A percentile compares a stretch with the other conserved stretches of the same genome.
These are phyloP conservation scores for Trypanosoma platydactyli DNA, from an alignment of 208 protist species.

Conservation along the genomic window DNA sequence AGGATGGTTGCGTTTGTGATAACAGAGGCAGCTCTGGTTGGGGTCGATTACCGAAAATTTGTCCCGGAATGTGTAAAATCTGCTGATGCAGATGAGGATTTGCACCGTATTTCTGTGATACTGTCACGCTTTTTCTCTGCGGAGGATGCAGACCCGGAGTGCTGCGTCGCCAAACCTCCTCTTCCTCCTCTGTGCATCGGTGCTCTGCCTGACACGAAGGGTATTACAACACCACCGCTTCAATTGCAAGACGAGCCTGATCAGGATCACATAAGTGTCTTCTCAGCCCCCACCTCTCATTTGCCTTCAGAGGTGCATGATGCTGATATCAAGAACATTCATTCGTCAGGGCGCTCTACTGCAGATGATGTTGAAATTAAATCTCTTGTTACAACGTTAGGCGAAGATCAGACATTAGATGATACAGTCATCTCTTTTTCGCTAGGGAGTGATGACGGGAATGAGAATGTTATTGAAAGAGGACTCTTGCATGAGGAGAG, in stretches of 20 bases:
- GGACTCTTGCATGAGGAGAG: neutral
- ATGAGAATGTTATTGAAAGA: conserved; percentile 5
- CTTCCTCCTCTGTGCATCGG: no score
- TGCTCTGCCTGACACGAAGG: no score
- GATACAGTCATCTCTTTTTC: neutral
- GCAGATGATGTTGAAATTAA: no score
- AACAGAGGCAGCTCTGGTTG: neutral
- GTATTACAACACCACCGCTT: no score
- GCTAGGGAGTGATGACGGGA: neutral
- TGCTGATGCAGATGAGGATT: conserved; percentile 8
- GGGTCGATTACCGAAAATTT: neutral
- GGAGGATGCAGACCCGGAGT: neutral
- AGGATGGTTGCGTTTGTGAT: neutral
- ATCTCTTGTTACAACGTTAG: no score
- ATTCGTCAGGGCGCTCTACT: no score
- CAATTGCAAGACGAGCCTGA: no score
- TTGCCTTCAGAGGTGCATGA: no score
- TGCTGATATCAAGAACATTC: no score
- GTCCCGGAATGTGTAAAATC: neutral
- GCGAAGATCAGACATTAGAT: no score
- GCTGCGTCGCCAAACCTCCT: neutral
- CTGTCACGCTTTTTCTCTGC: neutral
- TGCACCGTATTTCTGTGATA: neutral
- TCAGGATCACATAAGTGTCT: no score
- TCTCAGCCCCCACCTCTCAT: no score